Base-by-base conservation (phyloP, 2,329 filamentous ascomycete species). In the Colletotrichum navitas region DNA sequence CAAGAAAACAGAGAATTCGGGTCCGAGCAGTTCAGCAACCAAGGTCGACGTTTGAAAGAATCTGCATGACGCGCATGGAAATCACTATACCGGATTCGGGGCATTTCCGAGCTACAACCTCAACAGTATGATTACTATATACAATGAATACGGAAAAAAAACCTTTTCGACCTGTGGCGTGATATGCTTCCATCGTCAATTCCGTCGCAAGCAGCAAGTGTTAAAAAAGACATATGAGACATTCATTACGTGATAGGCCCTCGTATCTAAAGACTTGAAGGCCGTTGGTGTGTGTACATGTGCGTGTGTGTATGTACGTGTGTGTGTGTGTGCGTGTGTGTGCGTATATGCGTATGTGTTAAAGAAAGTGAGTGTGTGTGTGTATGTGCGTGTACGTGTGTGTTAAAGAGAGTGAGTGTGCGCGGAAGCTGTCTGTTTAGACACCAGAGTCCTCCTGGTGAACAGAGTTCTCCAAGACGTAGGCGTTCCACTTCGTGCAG, bases 401-500 rank as follows among this genome's bases (percentile, higher is more conserved):
- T 29, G 54, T 12, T 11, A 43, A 18, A 43, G 18, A 45, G 41
- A 45, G 41, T 2, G 41, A 45, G 41, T 10, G 12, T 5, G n/a
- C 11, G 36, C 3, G 34, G 18, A 18, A n/a, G 2, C 4, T n/a
- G 6, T 49, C 29, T n/a, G 34, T 32, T 62, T 68, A 76, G 32
- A 76, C 66, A 36, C 75, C 75, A 55, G 75, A 76, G 63, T 76
- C 75, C 36, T 74, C 67, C 66, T 75, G 75, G 66, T 72, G 61
- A 26, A 75, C 24, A 5, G 36, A 39, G 10, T 69, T 59, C 45
- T 56, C 58, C 4, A 59, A 47, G 16, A 66, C 71, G 43, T 73
- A 73, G 10, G 70, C 32, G 7, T 59, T 62, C 75, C 75, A 76
- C 24, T 64, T 64, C 39, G 60, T 32, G 66, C 75, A 76, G 1